Evolutionary conservation across 1,284 basidiomycete genomes (phyloP).

Genomic region (Peniophora sp.): DNA sequence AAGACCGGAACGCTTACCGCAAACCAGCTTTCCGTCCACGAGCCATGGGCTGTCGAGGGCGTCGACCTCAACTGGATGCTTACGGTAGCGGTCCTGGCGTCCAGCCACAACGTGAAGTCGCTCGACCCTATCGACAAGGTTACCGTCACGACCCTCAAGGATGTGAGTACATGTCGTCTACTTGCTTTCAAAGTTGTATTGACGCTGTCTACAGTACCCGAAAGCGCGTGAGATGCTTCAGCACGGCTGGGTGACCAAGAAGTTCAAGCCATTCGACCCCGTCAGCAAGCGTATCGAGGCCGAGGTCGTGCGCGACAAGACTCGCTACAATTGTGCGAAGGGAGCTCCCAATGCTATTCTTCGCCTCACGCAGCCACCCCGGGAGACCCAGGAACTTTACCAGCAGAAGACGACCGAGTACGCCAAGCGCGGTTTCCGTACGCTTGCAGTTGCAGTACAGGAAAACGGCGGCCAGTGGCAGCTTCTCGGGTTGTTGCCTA

Average conservation of each 20-base stretch:
- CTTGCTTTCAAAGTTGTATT: no score
- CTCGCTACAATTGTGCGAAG: constrained; percentile 41
- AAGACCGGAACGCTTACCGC: constrained; percentile 51
- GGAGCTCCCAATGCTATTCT: constrained; percentile 50
- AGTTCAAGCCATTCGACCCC: constrained; percentile 48
- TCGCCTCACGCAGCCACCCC: constrained; percentile 33
- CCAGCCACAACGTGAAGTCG: constrained; percentile 44
- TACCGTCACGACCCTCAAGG: constrained; percentile 40
- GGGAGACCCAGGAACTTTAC: constrained; percentile 31
- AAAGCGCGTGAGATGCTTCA: constrained; percentile 30
- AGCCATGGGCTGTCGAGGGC: constrained; percentile 24
- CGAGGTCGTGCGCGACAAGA: constrained; percentile 43
- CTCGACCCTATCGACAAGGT: constrained; percentile 53
- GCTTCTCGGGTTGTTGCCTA: constrained; percentile 14
- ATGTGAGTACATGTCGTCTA: constrained; percentile 1
- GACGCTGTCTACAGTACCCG: constrained; percentile 36
- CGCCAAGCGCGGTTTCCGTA: constrained; percentile 43
- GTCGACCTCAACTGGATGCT: constrained; percentile 21
- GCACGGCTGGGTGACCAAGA: constrained; percentile 41
- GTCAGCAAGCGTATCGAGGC: constrained; percentile 51
- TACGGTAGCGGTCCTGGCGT: constrained; percentile 38
- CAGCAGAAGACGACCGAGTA: constrained; percentile 32
- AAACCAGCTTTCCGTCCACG: constrained; percentile 49
- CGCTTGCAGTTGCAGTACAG: constrained; percentile 43
- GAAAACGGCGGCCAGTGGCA: constrained; percentile 39